Base-by-base conservation (phyloP, 1,284 basidiomycete species). In the Tremellales sp. region DNA sequence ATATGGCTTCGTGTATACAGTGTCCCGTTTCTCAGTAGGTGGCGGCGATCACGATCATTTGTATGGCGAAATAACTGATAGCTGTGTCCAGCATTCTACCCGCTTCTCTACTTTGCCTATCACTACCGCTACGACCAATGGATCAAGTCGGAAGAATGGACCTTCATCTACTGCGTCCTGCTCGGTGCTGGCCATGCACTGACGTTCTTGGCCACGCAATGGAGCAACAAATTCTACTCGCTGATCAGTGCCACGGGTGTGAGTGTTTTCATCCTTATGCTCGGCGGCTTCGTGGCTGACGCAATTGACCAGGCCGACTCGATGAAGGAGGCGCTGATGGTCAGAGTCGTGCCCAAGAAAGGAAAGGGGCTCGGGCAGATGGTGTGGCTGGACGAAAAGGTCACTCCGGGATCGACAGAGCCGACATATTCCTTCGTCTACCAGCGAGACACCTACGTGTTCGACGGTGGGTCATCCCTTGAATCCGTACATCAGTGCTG, bases 301-400 rank as follows among this genome's bases (percentile, higher is more conserved):
- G 10, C 21, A 27, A 40, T 28, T 18, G 5, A 45, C 19, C 58
- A 87, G 84, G 86, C 84, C 2, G 60, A 66, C 26, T 81, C 81
- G 1, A 53, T 95, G 6, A 75, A 83, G 56, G 78, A 82, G 25
- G 94, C 94, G 0, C 78, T 86, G 53, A 83, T 84, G 56, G 83
- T 97, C 53, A 83, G 88, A 49, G 81, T 97, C 45, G 77, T 92
- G 16, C 93, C 95, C 6, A 80, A 84, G 43, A 76, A 81, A 21
- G 91, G 97, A 71, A 85, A 87, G 48, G 94, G 95, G 19, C 82
- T 86, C 57, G 92, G 90, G 22, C 92, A 94, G 56, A 91, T 98
- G 44, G 89, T 97, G 1, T 75, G 79, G 1, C 75, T 98, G 6
- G 70, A 80, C 51, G 83, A 84, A 74, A 84, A 83, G 59, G 72